Base-by-base conservation (phyloP, 1,284 basidiomycete genomes). In the Cryptococcus wingfieldii region DNA sequence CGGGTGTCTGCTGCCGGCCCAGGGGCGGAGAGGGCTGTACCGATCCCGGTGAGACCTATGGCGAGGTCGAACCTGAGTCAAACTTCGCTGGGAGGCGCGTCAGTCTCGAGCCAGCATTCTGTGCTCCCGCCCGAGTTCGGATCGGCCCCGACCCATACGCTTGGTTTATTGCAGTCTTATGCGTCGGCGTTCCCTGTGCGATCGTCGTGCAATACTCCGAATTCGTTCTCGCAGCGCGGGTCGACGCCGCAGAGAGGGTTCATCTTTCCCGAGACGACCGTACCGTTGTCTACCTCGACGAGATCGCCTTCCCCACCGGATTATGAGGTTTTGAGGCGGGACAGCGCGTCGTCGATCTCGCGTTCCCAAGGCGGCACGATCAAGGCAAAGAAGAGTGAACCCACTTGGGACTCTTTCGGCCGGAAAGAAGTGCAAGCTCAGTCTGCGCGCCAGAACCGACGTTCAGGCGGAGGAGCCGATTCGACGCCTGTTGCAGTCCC, bases 391-490 rank as follows among this genome's bases (percentile, higher is more conserved):
- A 56, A 59, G 27, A 47, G 54, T 23, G 59, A 63, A 42, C 60
- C 61, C 4, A 67, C 70, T 1, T 75, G 73, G 73, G 73, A 75
- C 50, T 58, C 64, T 16, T 70, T 71, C 44, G 73, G 68, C 25
- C 62, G 60, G 53, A 60, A 68, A 23, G 67, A 64, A 34, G 58
- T 71, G n/a, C 51, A 63, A 16, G 63, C 59, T 31, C 51, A 54
- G 46, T 51, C 59, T 39, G 49, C 51, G 38, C 14, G 39, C 43
- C 23, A 28, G 19, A 37, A 19, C 19, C 19, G 28, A 28, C 48
- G 18, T 37, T 14, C 46, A 23, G 18, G 31, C 19, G 27, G 16
- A n/a, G 34, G 44, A 23, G 47, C 47, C 46, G 44, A 53, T 25
- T 23, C 53, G 18, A 51, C 27, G 14, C 50, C 62, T 41, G 50